These are phyloP conservation scores for Candida caryicola DNA, from an alignment of 805 yeast genomes.

Conservation along the genomic window DNA sequence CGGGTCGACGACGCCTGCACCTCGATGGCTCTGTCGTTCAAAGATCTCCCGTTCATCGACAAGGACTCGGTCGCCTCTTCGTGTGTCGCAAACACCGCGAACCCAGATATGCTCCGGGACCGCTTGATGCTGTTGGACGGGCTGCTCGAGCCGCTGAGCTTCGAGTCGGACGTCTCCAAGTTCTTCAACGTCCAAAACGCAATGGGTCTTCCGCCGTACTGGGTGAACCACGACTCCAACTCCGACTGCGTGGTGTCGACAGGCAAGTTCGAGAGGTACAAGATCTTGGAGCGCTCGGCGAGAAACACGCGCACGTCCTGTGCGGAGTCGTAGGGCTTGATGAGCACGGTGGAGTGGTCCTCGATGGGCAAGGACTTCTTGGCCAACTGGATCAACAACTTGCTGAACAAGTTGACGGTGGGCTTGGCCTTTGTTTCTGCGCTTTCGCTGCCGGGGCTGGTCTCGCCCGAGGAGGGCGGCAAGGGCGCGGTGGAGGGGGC, in stretches of 20 bases:
- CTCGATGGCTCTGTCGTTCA: conserved; percentile 74
- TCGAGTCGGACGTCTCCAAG: conserved; percentile 22
- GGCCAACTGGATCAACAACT: conserved; percentile 46
- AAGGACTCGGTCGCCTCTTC: conserved; percentile 82
- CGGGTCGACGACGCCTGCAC: conserved; percentile 81
- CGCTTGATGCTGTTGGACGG: conserved; percentile 24
- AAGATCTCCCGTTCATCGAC: conserved; percentile 71
- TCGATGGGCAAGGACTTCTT: conserved; percentile 48
- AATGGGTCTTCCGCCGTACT: conserved; percentile 79
- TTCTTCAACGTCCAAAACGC: conserved; percentile 85
- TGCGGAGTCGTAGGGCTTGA: conserved; percentile 74
- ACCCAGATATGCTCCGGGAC: conserved; percentile 58
- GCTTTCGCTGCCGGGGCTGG: background rate
- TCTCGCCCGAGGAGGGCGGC: conserved; percentile 1
- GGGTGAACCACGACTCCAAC: conserved; percentile 87
- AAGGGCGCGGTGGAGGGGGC: conserved; percentile 3
- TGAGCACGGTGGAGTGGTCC: conserved; percentile 54
- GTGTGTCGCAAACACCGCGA: conserved; percentile 79
- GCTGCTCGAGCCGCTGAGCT: background rate
- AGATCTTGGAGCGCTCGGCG: conserved; percentile 71
- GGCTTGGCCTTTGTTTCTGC: conserved; percentile 39
- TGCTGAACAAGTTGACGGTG: conserved; percentile 45
- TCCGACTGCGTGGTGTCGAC: conserved; percentile 87
- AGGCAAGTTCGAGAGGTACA: conserved; percentile 78
- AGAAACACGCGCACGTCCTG: conserved; percentile 68